Percentiles rank a stretch among this genome's conserved stretches.
Evolutionary conservation across 495 filamentous ascomycete species (phyloP).

Genomic region (Trichoderma asperelloides): DNA sequence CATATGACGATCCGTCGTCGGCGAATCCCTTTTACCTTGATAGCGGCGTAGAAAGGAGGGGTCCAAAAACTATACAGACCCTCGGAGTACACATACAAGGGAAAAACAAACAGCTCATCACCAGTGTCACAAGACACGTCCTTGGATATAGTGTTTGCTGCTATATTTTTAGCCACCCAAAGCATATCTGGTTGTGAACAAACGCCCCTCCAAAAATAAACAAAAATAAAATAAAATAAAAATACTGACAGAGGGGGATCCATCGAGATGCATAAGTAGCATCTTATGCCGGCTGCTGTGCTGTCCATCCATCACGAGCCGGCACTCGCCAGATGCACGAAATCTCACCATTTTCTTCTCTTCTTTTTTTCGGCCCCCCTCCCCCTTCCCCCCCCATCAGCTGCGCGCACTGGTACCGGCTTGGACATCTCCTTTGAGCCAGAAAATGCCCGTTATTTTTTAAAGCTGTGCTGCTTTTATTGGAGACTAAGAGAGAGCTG

Average conservation of each 20-base stretch:
- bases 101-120: background rate
- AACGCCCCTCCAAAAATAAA: too few species aligned
- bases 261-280: background rate
- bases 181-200: background rate
- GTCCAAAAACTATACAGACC: background rate
- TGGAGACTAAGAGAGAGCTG: too few species aligned
- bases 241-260: background rate
- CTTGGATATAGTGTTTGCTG: background rate
- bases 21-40: background rate
- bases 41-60: background rate
- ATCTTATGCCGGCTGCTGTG: background rate
- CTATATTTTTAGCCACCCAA: background rate
- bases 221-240: too few species aligned
- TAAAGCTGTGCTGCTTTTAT: too few species aligned
- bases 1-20: background rate
- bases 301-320: background rate
- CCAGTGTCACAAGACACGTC: background rate
- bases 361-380: too few species aligned
- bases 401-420: too few species aligned
- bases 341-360: background rate
- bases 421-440: too few species aligned
- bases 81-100: background rate
- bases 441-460: too few species aligned
- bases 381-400: too few species aligned
- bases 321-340: constrained; percentile 1